These are phyloP conservation scores for Apiotrichum veenhuisii DNA, from an alignment of 1,284 basidiomycete genomes.

Conservation along the genomic window DNA sequence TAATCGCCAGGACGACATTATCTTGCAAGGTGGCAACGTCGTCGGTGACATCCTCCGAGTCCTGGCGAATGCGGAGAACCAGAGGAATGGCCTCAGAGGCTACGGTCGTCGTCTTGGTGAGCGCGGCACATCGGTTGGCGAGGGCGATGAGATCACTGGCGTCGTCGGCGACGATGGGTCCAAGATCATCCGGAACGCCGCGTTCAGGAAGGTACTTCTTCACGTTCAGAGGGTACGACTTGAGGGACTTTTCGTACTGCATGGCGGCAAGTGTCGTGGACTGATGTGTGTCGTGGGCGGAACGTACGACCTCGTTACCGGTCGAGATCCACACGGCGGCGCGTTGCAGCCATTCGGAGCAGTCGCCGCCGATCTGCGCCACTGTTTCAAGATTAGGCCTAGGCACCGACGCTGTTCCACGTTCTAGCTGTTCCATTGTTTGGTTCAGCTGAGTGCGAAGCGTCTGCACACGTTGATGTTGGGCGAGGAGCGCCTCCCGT, in stretches of 20 bases:
- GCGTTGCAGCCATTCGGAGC: slow-evolving; percentile 13
- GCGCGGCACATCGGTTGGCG: slow-evolving; percentile 9
- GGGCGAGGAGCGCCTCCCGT: slow-evolving; percentile 10
- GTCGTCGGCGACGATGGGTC: slow-evolving; percentile 13
- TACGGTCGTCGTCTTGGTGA: not conserved
- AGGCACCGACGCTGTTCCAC: slow-evolving; percentile 1
- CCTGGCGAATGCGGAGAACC: slow-evolving; percentile 10
- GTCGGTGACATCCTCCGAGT: slow-evolving; percentile 3
- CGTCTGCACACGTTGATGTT: slow-evolving; percentile 8
- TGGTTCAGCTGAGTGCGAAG: slow-evolving; percentile 10
- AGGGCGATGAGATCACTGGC: slow-evolving; percentile 11
- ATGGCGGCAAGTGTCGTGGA: slow-evolving; percentile 18
- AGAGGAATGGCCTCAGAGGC: slow-evolving; percentile 13
- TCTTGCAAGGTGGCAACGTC: not conserved
- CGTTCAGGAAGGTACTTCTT: slow-evolving; percentile 7
- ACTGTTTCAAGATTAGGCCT: slow-evolving; percentile 15
- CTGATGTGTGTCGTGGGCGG: slow-evolving; percentile 11
- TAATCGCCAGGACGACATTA: slow-evolving; percentile 5
- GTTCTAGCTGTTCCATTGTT: slow-evolving; percentile 5
- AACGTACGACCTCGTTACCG: slow-evolving; percentile 7
- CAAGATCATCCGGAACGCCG: slow-evolving; percentile 15
- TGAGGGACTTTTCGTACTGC: slow-evolving; percentile 19
- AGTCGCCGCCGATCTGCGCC: slow-evolving; percentile 4
- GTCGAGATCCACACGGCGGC: slow-evolving; percentile 13
- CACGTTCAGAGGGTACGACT: slow-evolving; percentile 10